phyloP scores from a whole-genome alignment of 441 rosid species.

The Pelargonium hybrid region DNA sequence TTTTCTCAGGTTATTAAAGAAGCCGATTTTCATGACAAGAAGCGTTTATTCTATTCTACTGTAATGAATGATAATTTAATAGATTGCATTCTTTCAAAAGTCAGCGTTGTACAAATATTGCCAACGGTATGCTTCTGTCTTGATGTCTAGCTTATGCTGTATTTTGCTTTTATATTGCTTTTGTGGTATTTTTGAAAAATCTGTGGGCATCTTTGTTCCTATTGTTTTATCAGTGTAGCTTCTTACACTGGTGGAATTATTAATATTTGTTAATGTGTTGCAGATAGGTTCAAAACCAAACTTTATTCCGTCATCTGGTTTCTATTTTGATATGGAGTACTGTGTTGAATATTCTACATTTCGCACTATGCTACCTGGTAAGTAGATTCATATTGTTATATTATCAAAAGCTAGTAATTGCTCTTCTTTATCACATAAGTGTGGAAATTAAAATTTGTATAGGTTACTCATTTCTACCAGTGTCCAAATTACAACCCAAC shows the following conservation, averaged over 20 bases:
- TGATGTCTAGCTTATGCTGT: background rate
- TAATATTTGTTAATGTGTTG: background rate
- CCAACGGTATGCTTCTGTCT: background rate
- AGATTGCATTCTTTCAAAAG: slow-evolving; percentile 16
- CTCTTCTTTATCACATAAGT: slow-evolving; percentile 10
- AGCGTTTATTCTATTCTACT: slow-evolving; percentile 18
- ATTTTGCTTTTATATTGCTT: background rate
- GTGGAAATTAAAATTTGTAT: background rate
- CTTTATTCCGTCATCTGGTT: slow-evolving; percentile 19
- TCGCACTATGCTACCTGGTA: slow-evolving; percentile 38
- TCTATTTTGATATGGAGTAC: slow-evolving; percentile 41
- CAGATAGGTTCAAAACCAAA: slow-evolving; percentile 15
- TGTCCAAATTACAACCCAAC: background rate
- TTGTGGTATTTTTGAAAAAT: slow-evolving; percentile 5
- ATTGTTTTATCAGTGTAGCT: slow-evolving; percentile 12
- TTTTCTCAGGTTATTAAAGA: slow-evolving; percentile 16
- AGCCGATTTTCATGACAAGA: slow-evolving; percentile 11
- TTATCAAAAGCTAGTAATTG: background rate
- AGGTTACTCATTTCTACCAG: background rate
- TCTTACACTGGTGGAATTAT: background rate
- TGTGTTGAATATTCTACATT: slow-evolving; percentile 44
- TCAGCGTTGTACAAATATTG: slow-evolving; percentile 13
- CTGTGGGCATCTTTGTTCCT: slow-evolving; percentile 1
- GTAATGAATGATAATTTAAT: slow-evolving; percentile 20
- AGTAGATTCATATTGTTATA: background rate